phyloP scores from a whole-genome alignment of 2,329 filamentous ascomycete genomes.

The Xylariaceae sp. region DNA sequence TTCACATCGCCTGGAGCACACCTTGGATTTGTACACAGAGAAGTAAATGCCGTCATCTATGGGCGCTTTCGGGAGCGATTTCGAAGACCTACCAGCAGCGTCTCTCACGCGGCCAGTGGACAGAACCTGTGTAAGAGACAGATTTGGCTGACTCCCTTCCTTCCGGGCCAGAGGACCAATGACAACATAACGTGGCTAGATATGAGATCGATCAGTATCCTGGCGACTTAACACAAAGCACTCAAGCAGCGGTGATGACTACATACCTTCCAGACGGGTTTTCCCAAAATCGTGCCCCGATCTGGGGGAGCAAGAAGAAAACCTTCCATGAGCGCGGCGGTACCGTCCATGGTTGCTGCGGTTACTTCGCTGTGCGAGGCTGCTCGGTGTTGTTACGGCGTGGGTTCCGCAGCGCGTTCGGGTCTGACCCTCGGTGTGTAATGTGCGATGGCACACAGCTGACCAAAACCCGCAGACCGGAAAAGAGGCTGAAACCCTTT shows the following conservation, averaged over 20 bases:
- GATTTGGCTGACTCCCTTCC: slow-evolving; percentile 35
- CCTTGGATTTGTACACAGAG: slow-evolving; percentile 55
- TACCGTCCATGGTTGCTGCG: slow-evolving; percentile 43
- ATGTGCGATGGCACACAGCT: slow-evolving; percentile 21
- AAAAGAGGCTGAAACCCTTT: slow-evolving; percentile 22
- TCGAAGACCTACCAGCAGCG: slow-evolving; percentile 37
- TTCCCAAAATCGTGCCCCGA: slow-evolving; percentile 48
- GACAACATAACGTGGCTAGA: slow-evolving; percentile 56
- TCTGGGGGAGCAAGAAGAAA: slow-evolving; percentile 48
- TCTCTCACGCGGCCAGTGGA: slow-evolving; percentile 39
- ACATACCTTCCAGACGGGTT: slow-evolving; percentile 54
- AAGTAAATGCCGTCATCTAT: slow-evolving; percentile 47
- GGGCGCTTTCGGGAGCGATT: slow-evolving; percentile 33
- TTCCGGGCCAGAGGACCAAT: slow-evolving; percentile 43
- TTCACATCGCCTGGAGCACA: slow-evolving; percentile 29
- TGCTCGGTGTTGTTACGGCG: slow-evolving; percentile 19
- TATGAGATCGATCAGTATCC: slow-evolving; percentile 19
- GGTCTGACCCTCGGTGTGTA: slow-evolving; percentile 10
- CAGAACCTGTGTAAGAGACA: slow-evolving; percentile 39
- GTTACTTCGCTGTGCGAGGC: slow-evolving; percentile 3
- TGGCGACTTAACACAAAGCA: not conserved
- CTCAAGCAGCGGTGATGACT: slow-evolving; percentile 9
- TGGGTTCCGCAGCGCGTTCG: slow-evolving; percentile 19
- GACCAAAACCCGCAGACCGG: not conserved
- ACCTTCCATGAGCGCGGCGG: slow-evolving; percentile 43